Evolutionary conservation across 2,329 filamentous ascomycete species (phyloP).

Genomic region (Neoscytalidium dimidiatum): DNA sequence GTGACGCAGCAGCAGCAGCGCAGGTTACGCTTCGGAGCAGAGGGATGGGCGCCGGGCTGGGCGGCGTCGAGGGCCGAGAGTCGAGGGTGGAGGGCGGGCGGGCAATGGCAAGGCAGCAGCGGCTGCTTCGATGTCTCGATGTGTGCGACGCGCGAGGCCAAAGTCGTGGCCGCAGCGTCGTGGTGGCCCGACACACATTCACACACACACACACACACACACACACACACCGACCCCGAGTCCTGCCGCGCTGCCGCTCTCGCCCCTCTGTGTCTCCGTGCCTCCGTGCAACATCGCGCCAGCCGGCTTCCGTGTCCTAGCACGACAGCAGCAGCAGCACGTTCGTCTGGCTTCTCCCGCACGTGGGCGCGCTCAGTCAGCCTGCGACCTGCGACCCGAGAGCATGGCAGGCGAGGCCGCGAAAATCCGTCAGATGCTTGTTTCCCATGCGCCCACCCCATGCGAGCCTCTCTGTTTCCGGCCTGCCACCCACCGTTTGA

Average conservation of each 20-base stretch:
- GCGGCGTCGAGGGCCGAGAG: too few species aligned
- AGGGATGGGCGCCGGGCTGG: neutral
- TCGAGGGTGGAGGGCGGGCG: neutral
- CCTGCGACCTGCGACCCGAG: conserved; percentile 8
- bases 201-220: too few species aligned
- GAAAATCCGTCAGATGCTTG: conserved; percentile 17
- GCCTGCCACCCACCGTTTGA: neutral
- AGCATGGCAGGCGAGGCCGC: conserved; percentile 7
- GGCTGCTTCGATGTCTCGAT: too few species aligned
- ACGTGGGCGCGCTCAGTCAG: conserved; percentile 17
- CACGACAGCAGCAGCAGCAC: neutral
- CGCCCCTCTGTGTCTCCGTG: too few species aligned
- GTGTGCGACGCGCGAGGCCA: neutral
- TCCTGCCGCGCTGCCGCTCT: too few species aligned
- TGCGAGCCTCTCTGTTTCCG: conserved; percentile 13
- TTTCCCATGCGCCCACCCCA: neutral
- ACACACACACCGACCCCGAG: too few species aligned
- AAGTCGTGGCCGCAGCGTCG: conserved; percentile 11
- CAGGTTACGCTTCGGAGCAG: neutral
- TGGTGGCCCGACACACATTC: too few species aligned
- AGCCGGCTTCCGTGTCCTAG: neutral
- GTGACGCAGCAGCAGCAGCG: conserved; percentile 1
- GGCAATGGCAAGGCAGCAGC: neutral
- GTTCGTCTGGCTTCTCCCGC: neutral
- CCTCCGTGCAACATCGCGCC: neutral